Percentiles rank a stretch among this genome's conserved stretches.
phyloP scores from a whole-genome alignment of 1,284 basidiomycete species.

The Malassezia japonica region DNA sequence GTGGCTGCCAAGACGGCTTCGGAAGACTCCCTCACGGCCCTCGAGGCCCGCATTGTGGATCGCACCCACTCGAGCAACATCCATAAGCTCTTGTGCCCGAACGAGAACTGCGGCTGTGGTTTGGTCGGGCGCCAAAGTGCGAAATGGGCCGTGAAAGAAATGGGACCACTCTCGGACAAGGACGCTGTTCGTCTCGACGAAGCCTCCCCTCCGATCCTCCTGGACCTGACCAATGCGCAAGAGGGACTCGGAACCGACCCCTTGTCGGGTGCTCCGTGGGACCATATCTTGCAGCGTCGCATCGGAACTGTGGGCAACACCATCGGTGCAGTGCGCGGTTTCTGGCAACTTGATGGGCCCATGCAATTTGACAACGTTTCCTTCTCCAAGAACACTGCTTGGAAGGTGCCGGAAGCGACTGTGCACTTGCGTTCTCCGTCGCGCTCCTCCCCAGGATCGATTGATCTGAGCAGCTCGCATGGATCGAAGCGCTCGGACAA shows the following conservation, averaged over 20 bases:
- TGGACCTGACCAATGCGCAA: no score
- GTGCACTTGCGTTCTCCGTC: background rate
- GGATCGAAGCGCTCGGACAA: no score
- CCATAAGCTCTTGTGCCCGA: slow-evolving; percentile 39
- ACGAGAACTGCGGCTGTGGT: slow-evolving; percentile 38
- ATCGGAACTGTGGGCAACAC: background rate
- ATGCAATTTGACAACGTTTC: slow-evolving; percentile 44
- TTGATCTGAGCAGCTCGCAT: no score
- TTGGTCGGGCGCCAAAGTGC: slow-evolving; percentile 29
- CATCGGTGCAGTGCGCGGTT: slow-evolving; percentile 19
- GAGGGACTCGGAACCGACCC: background rate
- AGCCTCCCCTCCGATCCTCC: background rate
- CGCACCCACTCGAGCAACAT: slow-evolving; percentile 29
- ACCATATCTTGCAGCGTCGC: background rate
- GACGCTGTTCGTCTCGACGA: background rate
- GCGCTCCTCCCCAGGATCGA: background rate
- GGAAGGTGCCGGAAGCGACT: slow-evolving; percentile 18
- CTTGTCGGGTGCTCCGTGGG: background rate
- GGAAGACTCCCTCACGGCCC: slow-evolving; percentile 37
- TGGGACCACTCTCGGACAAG: slow-evolving; percentile 31
- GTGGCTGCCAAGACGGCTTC: slow-evolving; percentile 42
- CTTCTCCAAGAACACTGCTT: slow-evolving; percentile 37
- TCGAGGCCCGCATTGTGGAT: slow-evolving; percentile 42
- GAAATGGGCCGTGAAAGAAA: slow-evolving; percentile 34
- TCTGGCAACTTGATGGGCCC: slow-evolving; percentile 36